phyloP scores from a whole-genome alignment of 306 rosid genomes.

The Arachis hypogaea region DNA sequence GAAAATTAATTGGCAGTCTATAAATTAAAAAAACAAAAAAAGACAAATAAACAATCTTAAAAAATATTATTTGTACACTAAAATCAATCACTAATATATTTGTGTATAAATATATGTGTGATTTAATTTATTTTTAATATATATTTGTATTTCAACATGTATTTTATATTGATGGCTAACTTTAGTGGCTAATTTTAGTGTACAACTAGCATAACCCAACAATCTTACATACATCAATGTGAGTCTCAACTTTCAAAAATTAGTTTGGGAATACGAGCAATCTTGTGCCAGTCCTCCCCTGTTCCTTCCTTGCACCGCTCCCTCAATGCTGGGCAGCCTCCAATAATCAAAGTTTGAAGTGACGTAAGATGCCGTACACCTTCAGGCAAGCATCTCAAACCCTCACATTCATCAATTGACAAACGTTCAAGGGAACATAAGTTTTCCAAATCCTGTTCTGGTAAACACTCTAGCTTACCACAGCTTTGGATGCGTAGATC shows the following conservation, averaged over 20 bases:
- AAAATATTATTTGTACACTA: no score
- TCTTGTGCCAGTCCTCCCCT: constrained; percentile 28
- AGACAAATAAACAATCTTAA: no score
- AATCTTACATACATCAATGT: not conserved
- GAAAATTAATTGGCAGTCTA: no score
- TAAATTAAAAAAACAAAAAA: no score
- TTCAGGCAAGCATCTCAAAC: not conserved
- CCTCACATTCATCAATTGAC: not conserved
- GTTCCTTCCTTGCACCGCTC: not conserved
- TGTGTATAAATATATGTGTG: no score
- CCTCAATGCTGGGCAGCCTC: not conserved
- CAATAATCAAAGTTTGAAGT: not conserved
- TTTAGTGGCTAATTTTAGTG: not conserved
- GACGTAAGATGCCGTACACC: not conserved
- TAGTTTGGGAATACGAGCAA: not conserved
- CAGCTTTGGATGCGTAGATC: not conserved
- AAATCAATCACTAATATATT: no score
- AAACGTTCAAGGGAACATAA: not conserved
- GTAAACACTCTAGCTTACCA: constrained; percentile 1
- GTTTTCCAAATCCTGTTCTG: not conserved
- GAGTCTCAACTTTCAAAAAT: no score
- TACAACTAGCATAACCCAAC: no score
- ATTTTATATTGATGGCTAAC: no score
- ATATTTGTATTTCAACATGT: no score
- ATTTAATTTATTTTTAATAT: no score